Evolutionary conservation across 495 filamentous ascomycete species (phyloP).

Genomic region (Tuber borchii): DNA sequence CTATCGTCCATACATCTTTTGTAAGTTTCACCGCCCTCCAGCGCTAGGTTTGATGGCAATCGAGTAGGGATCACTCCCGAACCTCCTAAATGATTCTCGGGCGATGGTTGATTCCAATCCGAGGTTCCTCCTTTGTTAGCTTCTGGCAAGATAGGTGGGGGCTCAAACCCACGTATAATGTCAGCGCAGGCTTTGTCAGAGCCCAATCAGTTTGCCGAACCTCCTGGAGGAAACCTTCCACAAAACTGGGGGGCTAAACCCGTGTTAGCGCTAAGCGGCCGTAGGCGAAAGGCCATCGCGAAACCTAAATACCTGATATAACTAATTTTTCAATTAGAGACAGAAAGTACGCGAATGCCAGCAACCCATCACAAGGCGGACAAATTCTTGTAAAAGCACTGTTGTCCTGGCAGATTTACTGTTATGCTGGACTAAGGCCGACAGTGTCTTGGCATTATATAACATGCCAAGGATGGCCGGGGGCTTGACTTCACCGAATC

Average conservation of each 20-base stretch:
- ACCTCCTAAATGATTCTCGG: background rate
- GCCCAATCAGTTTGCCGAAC: background rate
- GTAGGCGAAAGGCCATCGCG: background rate
- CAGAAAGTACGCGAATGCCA: background rate
- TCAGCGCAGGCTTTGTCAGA: background rate
- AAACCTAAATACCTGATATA: background rate
- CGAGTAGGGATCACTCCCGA: background rate
- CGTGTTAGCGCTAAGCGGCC: too few species aligned
- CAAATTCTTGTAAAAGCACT: background rate
- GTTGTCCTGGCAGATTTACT: background rate
- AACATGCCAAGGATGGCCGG: background rate
- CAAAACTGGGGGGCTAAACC: background rate
- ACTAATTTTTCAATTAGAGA: background rate
- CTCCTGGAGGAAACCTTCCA: background rate
- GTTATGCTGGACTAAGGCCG: background rate
- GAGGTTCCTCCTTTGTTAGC: background rate
- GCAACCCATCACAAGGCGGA: background rate
- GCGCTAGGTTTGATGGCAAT: background rate
- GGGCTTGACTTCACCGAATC: background rate
- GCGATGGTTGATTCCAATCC: background rate
- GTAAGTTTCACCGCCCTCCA: background rate
- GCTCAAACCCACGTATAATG: background rate
- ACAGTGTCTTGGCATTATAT: slow-evolving; percentile 1
- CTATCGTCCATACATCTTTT: background rate
- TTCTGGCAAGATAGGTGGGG: background rate